These are phyloP conservation scores for Pyrrhoderma noxium DNA, from an alignment of 1,284 basidiomycete genomes.

Conservation along the genomic window DNA sequence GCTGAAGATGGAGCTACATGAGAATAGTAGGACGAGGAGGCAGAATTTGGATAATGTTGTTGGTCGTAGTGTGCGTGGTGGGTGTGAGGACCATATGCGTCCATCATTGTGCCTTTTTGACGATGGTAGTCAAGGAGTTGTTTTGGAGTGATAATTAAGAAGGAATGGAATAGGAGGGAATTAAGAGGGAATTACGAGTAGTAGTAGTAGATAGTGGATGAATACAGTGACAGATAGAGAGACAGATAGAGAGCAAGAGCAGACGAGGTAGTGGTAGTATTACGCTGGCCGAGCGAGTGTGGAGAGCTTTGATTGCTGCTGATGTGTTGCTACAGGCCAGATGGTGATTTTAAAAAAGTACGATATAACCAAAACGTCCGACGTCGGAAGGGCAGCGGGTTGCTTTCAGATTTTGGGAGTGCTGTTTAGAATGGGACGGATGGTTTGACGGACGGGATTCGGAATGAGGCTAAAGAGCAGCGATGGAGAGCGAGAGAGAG, in stretches of 20 bases:
- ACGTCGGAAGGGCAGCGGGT: neutral
- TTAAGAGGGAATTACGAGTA: too few species aligned
- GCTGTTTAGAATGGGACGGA: neutral
- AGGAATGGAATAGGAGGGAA: neutral
- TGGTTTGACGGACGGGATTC: neutral
- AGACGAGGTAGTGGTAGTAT: too few species aligned
- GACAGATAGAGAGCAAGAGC: too few species aligned
- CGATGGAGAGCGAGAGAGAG: neutral
- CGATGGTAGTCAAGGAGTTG: neutral
- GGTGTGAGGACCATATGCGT: conserved; percentile 13
- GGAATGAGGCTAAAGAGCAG: neutral
- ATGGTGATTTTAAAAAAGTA: neutral
- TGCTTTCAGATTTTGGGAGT: neutral
- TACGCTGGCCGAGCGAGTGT: too few species aligned
- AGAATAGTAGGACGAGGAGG: conserved; percentile 3
- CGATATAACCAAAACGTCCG: neutral
- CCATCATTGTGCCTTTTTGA: conserved; percentile 13
- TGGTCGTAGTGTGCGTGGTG: conserved; percentile 13
- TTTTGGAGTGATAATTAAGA: neutral
- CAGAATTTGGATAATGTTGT: conserved; percentile 1
- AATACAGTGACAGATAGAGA: too few species aligned
- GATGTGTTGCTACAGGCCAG: neutral
- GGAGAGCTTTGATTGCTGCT: neutral
- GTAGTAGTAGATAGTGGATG: too few species aligned
- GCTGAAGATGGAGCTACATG: conserved; percentile 7